Percentiles rank a stretch among this genome's conserved stretches.
These are phyloP conservation scores for Lachancea thermotolerans DNA, from an alignment of 805 yeast species.

Conservation along the genomic window DNA sequence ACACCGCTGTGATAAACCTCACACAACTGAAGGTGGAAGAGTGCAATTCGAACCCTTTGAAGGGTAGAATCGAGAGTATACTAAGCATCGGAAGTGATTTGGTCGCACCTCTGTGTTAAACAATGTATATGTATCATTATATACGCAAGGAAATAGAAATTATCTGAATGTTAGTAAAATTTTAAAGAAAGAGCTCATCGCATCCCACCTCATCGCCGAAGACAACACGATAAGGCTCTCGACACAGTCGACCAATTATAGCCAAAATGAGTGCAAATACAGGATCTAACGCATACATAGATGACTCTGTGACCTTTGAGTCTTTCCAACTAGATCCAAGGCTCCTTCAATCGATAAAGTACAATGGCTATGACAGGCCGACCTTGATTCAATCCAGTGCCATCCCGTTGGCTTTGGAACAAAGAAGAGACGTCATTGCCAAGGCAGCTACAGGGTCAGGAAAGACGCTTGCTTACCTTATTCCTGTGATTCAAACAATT, in stretches of 20 bases:
- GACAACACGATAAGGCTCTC: background rate
- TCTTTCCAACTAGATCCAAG: constrained; percentile 77
- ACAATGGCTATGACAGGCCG: constrained; percentile 75
- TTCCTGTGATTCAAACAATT: constrained; percentile 80
- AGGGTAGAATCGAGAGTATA: constrained; percentile 77
- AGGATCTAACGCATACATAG: constrained; percentile 63
- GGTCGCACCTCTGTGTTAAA: constrained; percentile 73
- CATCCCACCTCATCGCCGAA: constrained; percentile 15
- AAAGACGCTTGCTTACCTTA: constrained; percentile 82
- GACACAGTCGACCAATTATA: background rate
- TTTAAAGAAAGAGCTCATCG: constrained; percentile 21
- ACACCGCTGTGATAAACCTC: constrained; percentile 64
- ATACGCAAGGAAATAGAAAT: constrained; percentile 7
- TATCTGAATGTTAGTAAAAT: constrained; percentile 3
- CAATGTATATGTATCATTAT: constrained; percentile 2
- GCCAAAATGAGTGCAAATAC: constrained; percentile 17
- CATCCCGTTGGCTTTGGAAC: constrained; percentile 86
- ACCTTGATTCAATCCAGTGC: constrained; percentile 86
- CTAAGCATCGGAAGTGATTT: constrained; percentile 69
- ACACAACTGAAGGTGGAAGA: constrained; percentile 53
- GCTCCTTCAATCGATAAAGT: constrained; percentile 73
- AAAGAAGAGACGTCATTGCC: constrained; percentile 87
- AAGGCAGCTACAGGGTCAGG: constrained; percentile 95
- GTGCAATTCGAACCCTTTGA: constrained; percentile 68
- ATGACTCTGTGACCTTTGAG: constrained; percentile 64